Evolutionary conservation across 2,329 filamentous ascomycete species (phyloP), one percentile per base, ranked within the genome.

Genomic region (Phialophora tarda): DNA sequence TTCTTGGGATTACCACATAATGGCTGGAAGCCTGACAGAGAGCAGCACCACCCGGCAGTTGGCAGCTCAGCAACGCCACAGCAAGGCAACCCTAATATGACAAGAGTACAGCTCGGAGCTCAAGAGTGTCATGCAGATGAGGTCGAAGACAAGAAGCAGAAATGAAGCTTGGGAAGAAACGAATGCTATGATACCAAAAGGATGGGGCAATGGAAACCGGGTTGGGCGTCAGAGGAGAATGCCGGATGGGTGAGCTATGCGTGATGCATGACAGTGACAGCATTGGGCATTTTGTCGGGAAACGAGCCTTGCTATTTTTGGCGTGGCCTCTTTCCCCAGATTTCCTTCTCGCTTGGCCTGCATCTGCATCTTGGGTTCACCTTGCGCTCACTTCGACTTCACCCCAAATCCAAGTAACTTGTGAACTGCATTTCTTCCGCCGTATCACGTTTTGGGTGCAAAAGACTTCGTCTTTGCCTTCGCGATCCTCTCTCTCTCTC

Each of bases 11-110:
- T 44, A 61, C 32, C 23, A 51, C 64, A 66, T 66, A 26, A 51
- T 48, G 14, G 54, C 23, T 48, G 59, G 64, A 32, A 54, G 64
- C 64, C 64, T 66, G 54, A 66, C 55, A 28, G 59, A 51, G 51
- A 32, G 48, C 51, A 64, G 48, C 28, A 24, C 30, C 26, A 21
- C 24, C 2, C 28, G 59, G 51, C n/a, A 47, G 23, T 7, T 34
- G 41, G 38, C 24, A 50, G 34, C 24, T 50, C 41, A 26, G 32
- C 23, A 50, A 65, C 51, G 51, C 41, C 53, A 44, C 30, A 14
- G 26, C 24, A 38, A 48, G 58, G 11, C 28, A 62, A 66, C 34
- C 41, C 47, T 47, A n/a, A 32, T 51, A 30, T 62, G 21, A 26
- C 44, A 54, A 11, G 24, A 30, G 23, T 44, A 57, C 54, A 34